These are phyloP conservation scores for Penicillium sp. DNA, from an alignment of 2,329 filamentous ascomycete species.

Conservation along the genomic window DNA sequence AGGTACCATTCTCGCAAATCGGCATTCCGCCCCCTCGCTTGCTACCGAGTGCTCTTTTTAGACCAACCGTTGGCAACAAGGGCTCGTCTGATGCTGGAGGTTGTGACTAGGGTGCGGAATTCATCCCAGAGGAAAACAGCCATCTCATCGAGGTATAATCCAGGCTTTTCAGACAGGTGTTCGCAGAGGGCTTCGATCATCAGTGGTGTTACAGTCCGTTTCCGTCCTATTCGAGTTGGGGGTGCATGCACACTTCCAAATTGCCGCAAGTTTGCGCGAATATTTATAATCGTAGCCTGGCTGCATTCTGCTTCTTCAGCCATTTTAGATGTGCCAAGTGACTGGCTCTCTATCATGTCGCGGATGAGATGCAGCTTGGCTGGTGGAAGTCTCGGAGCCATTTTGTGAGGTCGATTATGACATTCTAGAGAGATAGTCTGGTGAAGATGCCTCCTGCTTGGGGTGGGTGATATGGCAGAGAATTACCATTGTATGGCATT, in stretches of 20 bases:
- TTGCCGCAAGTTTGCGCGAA: background rate
- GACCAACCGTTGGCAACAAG: slow-evolving; percentile 14
- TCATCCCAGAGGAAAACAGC: slow-evolving; percentile 1
- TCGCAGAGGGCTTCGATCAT: slow-evolving; percentile 3
- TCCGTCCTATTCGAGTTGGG: background rate
- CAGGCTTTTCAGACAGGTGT: slow-evolving; percentile 22
- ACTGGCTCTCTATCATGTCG: background rate
- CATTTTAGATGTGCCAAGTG: background rate
- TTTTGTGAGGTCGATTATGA: background rate
- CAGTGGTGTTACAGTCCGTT: background rate
- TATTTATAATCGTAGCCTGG: background rate
- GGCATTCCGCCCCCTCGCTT: slow-evolving; percentile 34
- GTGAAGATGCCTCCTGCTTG: background rate
- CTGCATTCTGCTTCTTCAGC: background rate
- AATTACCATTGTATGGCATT: slow-evolving; percentile 1
- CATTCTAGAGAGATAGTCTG: background rate
- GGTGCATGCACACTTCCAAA: no score
- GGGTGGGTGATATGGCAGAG: background rate
- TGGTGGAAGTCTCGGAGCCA: background rate
- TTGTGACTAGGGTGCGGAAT: slow-evolving; percentile 12
- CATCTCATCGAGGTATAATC: slow-evolving; percentile 18
- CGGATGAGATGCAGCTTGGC: background rate
- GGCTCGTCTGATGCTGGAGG: slow-evolving; percentile 17
- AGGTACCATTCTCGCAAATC: slow-evolving; percentile 38
- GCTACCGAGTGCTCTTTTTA: slow-evolving; percentile 24